phyloP scores from a whole-genome alignment of 2,329 filamentous ascomycete genomes.

The Mariannaea elegans region DNA sequence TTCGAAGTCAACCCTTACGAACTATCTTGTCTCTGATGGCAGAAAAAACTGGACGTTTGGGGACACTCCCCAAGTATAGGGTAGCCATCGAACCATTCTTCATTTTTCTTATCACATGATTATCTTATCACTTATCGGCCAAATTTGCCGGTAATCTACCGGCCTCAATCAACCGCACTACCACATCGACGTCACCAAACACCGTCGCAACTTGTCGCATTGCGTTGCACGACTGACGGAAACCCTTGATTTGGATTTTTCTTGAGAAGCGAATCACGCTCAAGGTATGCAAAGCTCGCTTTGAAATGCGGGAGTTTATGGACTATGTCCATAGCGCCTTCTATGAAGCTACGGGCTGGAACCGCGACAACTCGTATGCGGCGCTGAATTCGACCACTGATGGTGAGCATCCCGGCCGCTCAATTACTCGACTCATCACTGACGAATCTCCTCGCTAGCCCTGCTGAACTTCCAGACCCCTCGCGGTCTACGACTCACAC shows the following conservation, averaged over 20 bases:
- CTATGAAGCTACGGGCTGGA: conserved; percentile 86
- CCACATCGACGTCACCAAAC: background rate
- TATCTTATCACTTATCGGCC: background rate
- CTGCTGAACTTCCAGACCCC: conserved; percentile 91
- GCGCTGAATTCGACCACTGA: conserved; percentile 84
- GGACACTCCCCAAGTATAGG: background rate
- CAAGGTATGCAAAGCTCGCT: conserved; percentile 41
- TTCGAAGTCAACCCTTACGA: too few relatives aligned
- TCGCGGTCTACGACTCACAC: conserved; percentile 81
- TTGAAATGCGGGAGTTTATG: conserved; percentile 92
- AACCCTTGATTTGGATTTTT: background rate
- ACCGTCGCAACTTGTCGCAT: conserved; percentile 1
- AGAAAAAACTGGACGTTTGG: too few relatives aligned
- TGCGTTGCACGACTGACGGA: background rate
- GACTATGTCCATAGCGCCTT: conserved; percentile 95
- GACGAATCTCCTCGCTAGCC: conserved; percentile 56
- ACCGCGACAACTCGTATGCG: conserved; percentile 90
- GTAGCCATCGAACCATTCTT: background rate
- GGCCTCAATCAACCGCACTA: background rate
- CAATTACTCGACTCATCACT: conserved; percentile 26
- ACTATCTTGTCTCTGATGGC: too few relatives aligned
- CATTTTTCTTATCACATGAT: background rate
- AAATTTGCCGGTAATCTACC: background rate
- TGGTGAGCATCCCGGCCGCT: conserved; percentile 59
- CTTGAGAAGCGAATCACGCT: conserved; percentile 17